Base-by-base conservation (phyloP, 2,329 filamentous ascomycete genomes). In the Metarhizium humberi region DNA sequence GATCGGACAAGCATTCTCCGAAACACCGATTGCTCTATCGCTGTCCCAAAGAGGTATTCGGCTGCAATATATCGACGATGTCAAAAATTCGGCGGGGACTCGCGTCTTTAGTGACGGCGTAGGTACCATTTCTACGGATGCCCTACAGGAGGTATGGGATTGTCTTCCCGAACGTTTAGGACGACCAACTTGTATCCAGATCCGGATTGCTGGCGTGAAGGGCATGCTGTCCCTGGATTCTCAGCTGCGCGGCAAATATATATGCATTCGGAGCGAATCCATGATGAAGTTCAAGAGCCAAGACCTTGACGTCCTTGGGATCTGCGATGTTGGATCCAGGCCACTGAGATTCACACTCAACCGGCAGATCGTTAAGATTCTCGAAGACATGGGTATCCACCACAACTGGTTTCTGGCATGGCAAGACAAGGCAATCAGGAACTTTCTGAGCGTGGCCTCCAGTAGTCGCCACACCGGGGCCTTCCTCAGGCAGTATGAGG, bases 281-380 rank as follows among this genome's bases (percentile, higher is more conserved):
- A 95, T 95, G 90, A 75, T 81, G 55, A 95, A 95, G 62, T 95
- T 94, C 59, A 66, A 76, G 1, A 84, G 82, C 52, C 63, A 72
- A 0, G 75, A 80, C 43, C 71, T 66, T 2, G 66, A 66, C 4
- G 78, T 86, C 52, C 73, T 92, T 1, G 88, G 87, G 57, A 88
- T 91, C 48, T 92, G 87, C 63, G 87, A 86, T 50, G 78, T 82
- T 46, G 84, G 83, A 0, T 82, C 81, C 42, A 82, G 78, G 52
- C 85, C 88, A 0, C 76, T 92, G 6, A 80, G 80, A 0, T 75
- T 92, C 60, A 81, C 84, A 18, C 77, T 95, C 1, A 95, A 95
- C 63, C 83, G 87, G 1, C 88, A 89, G 60, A 76, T 92, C 58
- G 90, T 95, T 71, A 95, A 95, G 66, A 90, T 95, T 5, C 68